phyloP scores from a whole-genome alignment of 306 rosid species.

The Cicer chorassanicum region DNA sequence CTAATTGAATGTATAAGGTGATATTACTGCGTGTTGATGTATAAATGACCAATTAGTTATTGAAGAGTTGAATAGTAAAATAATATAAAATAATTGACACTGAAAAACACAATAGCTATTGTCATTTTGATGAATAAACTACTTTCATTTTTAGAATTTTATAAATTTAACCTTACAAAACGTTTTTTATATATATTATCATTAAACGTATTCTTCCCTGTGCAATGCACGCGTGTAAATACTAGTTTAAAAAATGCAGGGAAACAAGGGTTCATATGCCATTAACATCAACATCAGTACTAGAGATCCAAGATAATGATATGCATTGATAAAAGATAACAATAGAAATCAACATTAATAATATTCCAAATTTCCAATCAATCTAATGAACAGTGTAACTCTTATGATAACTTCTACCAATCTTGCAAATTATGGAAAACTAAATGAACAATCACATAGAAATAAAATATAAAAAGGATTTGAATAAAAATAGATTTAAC shows the following conservation, averaged over 20 bases:
- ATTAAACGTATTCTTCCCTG: no score
- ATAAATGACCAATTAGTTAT: no score
- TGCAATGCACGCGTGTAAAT: no score
- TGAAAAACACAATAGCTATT: no score
- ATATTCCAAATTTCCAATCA: neutral
- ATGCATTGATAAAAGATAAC: conserved; percentile 10
- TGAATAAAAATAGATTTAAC: conserved; percentile 12
- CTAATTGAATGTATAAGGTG: no score
- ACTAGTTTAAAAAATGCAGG: neutral
- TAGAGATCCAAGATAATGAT: neutral
- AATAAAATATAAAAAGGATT: conserved; percentile 27
- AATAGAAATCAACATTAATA: conserved; percentile 3
- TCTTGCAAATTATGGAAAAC: conserved; percentile 9
- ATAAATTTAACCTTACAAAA: no score
- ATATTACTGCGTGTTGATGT: no score
- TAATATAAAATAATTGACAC: no score
- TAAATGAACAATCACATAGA: conserved; percentile 12
- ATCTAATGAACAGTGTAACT: neutral
- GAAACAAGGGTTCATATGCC: neutral
- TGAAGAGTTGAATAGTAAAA: no score
- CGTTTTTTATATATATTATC: no score
- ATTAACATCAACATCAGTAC: neutral
- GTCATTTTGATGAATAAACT: no score
- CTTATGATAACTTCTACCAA: neutral
- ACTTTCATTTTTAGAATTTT: no score